These are phyloP conservation scores for Periconia sp. DNA, from an alignment of 2,329 filamentous ascomycete genomes.

Conservation along the genomic window DNA sequence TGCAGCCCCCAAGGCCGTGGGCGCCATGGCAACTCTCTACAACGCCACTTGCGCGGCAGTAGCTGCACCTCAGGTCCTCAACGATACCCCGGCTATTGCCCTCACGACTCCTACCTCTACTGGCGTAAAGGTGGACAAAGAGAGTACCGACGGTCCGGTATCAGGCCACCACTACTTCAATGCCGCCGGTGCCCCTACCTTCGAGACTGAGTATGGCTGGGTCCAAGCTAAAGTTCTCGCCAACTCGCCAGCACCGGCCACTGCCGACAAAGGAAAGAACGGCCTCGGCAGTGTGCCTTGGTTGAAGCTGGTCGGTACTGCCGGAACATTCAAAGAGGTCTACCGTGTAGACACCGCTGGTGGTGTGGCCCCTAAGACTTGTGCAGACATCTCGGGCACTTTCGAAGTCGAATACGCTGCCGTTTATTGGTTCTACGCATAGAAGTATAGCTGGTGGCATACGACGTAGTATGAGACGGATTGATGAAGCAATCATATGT, in stretches of 20 bases:
- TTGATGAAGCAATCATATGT: not conserved
- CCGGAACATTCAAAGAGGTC: conserved; percentile 65
- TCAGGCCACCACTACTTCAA: conserved; percentile 83
- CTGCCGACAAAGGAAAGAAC: conserved; percentile 59
- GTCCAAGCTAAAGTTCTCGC: conserved; percentile 66
- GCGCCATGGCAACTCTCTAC: conserved; percentile 83
- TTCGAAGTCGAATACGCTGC: conserved; percentile 82
- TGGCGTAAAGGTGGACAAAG: conserved; percentile 37
- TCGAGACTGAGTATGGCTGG: conserved; percentile 65
- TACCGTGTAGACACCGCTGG: conserved; percentile 85
- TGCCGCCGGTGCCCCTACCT: conserved; percentile 70
- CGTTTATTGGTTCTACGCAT: conserved; percentile 68
- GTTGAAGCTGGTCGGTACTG: conserved; percentile 66
- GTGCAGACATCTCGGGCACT: conserved; percentile 61
- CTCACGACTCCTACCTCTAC: conserved; percentile 61
- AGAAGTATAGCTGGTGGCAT: not conserved
- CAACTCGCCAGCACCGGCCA: conserved; percentile 63
- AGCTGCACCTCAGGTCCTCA: conserved; percentile 66
- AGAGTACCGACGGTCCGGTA: conserved; percentile 57
- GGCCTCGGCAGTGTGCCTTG: conserved; percentile 70
- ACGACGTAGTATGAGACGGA: not conserved
- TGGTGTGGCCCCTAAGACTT: conserved; percentile 73
- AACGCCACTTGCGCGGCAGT: conserved; percentile 81
- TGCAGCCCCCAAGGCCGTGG: conserved; percentile 64
- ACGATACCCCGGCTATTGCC: conserved; percentile 65